phyloP scores from a whole-genome alignment of 495 filamentous ascomycete species.

The Cetradonia linearis region DNA sequence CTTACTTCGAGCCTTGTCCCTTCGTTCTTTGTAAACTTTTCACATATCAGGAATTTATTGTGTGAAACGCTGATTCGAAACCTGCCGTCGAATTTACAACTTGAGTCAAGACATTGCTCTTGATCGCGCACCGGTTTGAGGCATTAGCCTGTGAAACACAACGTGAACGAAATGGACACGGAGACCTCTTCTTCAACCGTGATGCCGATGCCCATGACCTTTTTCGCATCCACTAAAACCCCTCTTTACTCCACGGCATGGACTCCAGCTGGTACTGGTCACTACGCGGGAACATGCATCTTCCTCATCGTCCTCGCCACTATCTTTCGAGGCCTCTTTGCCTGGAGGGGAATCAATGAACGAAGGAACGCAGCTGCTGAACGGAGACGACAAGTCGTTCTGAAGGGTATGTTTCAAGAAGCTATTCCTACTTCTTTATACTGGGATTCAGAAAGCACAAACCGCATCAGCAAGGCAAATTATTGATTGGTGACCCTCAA shows the following conservation, averaged over 20 bases:
- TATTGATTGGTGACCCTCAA: not conserved
- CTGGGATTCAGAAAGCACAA: not conserved
- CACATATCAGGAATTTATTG: no score
- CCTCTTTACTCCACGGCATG: slow-evolving; percentile 65
- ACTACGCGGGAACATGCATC: slow-evolving; percentile 78
- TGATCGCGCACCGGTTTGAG: not conserved
- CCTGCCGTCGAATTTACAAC: not conserved
- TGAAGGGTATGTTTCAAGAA: slow-evolving; percentile 22
- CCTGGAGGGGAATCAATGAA: slow-evolving; percentile 50
- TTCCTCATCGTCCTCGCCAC: slow-evolving; percentile 68
- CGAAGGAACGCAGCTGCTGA: slow-evolving; percentile 50
- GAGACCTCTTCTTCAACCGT: slow-evolving; percentile 18
- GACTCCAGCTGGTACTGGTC: slow-evolving; percentile 56
- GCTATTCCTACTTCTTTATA: not conserved
- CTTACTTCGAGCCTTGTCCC: not conserved
- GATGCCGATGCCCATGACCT: slow-evolving; percentile 36
- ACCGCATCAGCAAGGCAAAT: not conserved
- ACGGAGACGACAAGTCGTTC: slow-evolving; percentile 60
- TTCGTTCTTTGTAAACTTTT: not conserved
- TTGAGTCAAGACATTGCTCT: not conserved
- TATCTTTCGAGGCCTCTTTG: slow-evolving; percentile 57
- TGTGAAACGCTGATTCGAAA: no score
- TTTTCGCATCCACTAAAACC: slow-evolving; percentile 54
- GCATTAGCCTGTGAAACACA: not conserved
- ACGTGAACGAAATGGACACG: slow-evolving; percentile 13